Percentiles rank a stretch among this genome's conserved stretches.
Evolutionary conservation across 306 rosid species (phyloP).

Genomic region (Fragaria ananassa): DNA sequence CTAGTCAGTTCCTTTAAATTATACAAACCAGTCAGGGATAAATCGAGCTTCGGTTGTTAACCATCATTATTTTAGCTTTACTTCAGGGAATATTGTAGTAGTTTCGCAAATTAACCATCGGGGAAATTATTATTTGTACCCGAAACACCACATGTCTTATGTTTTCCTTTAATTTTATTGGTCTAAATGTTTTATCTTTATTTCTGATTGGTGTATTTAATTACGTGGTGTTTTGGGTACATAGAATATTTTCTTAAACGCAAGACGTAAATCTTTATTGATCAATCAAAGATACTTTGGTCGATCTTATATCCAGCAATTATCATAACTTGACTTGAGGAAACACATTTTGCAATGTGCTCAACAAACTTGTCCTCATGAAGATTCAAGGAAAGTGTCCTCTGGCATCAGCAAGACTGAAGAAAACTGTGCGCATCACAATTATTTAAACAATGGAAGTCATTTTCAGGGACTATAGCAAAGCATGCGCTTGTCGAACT

Average conservation of each 20-base stretch:
- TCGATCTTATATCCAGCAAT: background rate
- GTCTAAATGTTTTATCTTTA: too few species aligned
- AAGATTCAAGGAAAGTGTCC: background rate
- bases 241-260: too few species aligned
- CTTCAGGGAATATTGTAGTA: background rate
- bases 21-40: background rate
- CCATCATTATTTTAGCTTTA: too few species aligned
- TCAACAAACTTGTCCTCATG: background rate
- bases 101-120: too few species aligned
- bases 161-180: too few species aligned
- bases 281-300: too few species aligned
- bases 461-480: slow-evolving; percentile 8
- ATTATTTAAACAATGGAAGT: background rate
- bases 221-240: too few species aligned
- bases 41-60: background rate
- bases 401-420: background rate
- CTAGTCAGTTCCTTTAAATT: background rate
- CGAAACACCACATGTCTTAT: too few species aligned
- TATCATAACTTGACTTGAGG: background rate
- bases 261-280: too few species aligned
- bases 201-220: too few species aligned
- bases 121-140: too few species aligned
- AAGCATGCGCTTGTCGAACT: slow-evolving; percentile 1
- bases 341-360: background rate
- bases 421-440: background rate